Evolutionary conservation across 345 rosid genomes (phyloP).

Genomic region (Brassica cretica): DNA sequence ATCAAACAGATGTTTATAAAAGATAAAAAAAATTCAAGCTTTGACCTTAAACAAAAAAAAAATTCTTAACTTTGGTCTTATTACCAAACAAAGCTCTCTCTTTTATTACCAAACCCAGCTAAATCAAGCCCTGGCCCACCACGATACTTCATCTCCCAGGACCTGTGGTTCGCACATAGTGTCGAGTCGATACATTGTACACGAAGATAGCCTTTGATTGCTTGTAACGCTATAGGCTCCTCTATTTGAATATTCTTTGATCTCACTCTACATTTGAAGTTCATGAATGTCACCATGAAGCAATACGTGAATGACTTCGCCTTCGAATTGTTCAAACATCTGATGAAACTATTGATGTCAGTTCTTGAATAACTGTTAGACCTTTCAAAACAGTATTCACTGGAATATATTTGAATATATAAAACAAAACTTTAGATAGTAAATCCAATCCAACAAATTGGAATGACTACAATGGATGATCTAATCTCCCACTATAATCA

Average conservation of each 20-base stretch:
- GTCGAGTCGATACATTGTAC: conserved; percentile 73
- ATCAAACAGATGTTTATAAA: neutral
- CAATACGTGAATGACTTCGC: conserved; percentile 73
- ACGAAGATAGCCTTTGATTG: conserved; percentile 80
- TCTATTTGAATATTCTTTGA: conserved; percentile 64
- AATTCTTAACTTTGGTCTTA: conserved; percentile 48
- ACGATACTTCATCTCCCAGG: conserved; percentile 37
- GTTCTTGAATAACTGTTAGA: neutral
- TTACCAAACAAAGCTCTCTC: conserved; percentile 55
- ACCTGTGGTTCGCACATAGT: conserved; percentile 56
- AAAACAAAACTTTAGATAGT: neutral
- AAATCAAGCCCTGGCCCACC: conserved; percentile 58
- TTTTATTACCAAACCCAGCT: conserved; percentile 56
- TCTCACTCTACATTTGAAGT: conserved; percentile 91
- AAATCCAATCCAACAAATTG: neutral
- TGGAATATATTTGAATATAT: neutral
- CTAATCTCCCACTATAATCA: neutral
- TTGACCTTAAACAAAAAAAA: conserved; percentile 12
- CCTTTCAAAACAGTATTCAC: neutral
- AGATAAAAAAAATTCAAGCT: neutral
- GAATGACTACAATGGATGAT: conserved; percentile 13
- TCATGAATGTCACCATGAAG: conserved; percentile 79
- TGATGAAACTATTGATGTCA: too few species aligned
- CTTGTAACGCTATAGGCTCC: conserved; percentile 69
- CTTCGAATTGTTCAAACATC: conserved; percentile 41